Evolutionary conservation across 2,329 filamentous ascomycete species (phyloP).

Genomic region (Verticillium albo-atrum): DNA sequence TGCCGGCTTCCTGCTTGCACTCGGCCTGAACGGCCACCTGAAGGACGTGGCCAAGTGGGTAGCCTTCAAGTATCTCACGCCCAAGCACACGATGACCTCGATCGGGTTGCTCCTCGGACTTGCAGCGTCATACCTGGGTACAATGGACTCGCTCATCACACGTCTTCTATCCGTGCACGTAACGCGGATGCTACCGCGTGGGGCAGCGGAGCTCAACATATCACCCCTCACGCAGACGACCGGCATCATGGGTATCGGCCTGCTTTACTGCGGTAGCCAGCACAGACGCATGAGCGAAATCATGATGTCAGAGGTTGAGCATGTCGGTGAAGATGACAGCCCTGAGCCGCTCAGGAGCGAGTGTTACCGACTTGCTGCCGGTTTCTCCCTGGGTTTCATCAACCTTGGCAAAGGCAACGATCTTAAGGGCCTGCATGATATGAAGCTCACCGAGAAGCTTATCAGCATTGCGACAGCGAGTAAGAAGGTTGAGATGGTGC

Average conservation of each 20-base stretch:
- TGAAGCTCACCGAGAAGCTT: constrained; percentile 86
- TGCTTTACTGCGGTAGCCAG: constrained; percentile 91
- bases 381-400: constrained; percentile 89
- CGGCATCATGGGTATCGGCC: constrained; percentile 92
- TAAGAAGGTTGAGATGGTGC: constrained; percentile 87
- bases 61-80: constrained; percentile 97
- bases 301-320: constrained; percentile 96
- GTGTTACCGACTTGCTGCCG: constrained; percentile 92
- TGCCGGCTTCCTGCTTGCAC: constrained; percentile 84
- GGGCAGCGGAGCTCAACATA: constrained; percentile 89
- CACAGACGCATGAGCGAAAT: constrained; percentile 98
- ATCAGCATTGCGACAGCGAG: constrained; percentile 80
- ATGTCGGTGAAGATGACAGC: constrained; percentile 74
- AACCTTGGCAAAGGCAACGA: constrained; percentile 90
- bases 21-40: constrained; percentile 93
- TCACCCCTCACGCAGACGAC: constrained; percentile 92
- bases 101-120: constrained; percentile 90
- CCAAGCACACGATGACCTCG: constrained; percentile 98
- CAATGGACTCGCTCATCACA: constrained; percentile 95
- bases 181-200: constrained; percentile 86
- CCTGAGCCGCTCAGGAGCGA: constrained; percentile 85
- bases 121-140: constrained; percentile 90
- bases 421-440: constrained; percentile 84
- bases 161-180: constrained; percentile 92
- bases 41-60: constrained; percentile 95